Base-by-base conservation (phyloP, 1,139 yeast species). In the Hemisphaericaspora xylanilytica region DNA sequence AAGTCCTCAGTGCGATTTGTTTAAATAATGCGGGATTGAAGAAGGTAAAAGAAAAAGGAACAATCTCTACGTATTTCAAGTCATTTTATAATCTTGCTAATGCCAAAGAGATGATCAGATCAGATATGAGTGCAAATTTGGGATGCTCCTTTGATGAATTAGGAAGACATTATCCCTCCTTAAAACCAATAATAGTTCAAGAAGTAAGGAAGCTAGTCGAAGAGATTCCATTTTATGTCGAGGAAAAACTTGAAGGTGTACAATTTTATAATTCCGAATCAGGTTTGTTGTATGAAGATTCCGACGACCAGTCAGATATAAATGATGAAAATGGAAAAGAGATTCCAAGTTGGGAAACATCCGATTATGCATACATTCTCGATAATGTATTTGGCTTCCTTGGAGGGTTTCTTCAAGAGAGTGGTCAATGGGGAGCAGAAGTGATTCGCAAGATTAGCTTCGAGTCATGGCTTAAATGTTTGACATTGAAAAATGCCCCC, bases 101-200 rank as follows among this genome's bases (percentile, higher is more conserved):
- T 46, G 80, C 89, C 7, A 75, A 73, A 46, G 67, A 61, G 31
- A 48, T 68, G 40, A 58, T 63, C 6, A 55, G 56, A 21, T 47
- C 63, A 1, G 86, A 80, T 45, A 70, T 67, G 51, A 70, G 75
- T 11, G 69, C 70, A 15, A 71, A 64, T 40, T 57, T 87, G 21
- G 96, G 96, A 0, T 67, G 77, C 27, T 74, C 85, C 0, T 72
- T 89, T 51, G 96, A 90, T 54, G 95, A 87, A 49, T 65, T 90
- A 37, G 82, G 88, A 6, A 75, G 96, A 51, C 97, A 90, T 56
- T 87, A 87, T 52, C 83, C 95, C 1, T 75, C 74, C 1, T 67
- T 89, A 42, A 80, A 85, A 39, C 81, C 85, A 0, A 55, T 64
- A 0, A 78, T 90, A 27, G 62, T 79, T 38, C 59, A 67, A 5